Conservation (phyloP, 164 flowering plant species). For the Platanus orientalis region DNA sequence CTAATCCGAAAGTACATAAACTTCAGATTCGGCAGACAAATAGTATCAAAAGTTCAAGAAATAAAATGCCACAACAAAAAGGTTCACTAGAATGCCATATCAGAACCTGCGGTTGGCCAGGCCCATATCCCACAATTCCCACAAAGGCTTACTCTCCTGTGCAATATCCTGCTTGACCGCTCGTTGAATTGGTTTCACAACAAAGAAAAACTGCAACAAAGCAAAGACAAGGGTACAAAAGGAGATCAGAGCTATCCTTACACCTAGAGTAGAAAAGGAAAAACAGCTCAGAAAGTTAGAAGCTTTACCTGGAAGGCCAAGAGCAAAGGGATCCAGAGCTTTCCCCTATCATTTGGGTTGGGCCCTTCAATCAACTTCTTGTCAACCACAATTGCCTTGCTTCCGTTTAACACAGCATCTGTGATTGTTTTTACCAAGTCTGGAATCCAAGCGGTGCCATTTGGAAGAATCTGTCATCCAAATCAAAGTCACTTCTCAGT, state of each 20-base stretch:
- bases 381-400: constrained; percentile 68
- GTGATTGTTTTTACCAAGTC: constrained; percentile 59
- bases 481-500: neutral
- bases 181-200: constrained; percentile 47
- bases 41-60: neutral
- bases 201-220: constrained; percentile 54
- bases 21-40: too few relatives aligned
- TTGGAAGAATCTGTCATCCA: constrained; percentile 68
- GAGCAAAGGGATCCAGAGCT: constrained; percentile 65
- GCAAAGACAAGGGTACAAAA: constrained; percentile 4
- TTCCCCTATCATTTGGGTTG: constrained; percentile 70
- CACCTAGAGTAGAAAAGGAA: neutral
- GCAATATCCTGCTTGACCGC: constrained; percentile 54
- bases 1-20: too few relatives aligned
- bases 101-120: constrained; percentile 33
- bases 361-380: constrained; percentile 86
- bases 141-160: constrained; percentile 40
- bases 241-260: neutral
- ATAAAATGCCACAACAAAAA: neutral
- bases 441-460: constrained; percentile 85
- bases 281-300: neutral
- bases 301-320: constrained; percentile 60
- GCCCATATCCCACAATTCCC: constrained; percentile 58
- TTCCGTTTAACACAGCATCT: constrained; percentile 59
- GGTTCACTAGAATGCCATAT: neutral